Conservation (phyloP, 768 basidiomycete genomes). For the Boletus rubroflammeus region DNA sequence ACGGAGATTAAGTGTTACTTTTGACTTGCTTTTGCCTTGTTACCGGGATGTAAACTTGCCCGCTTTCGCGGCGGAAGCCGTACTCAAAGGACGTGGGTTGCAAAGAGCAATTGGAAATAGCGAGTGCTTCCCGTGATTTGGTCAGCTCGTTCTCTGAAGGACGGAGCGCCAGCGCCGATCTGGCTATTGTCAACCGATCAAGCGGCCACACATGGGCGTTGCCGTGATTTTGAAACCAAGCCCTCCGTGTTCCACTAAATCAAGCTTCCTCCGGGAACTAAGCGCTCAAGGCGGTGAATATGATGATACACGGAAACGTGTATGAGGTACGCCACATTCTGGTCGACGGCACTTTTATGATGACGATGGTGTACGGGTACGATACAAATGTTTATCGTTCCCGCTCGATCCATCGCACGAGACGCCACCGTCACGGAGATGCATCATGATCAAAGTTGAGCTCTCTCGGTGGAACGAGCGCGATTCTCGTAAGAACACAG, state of each 20-base stretch:
- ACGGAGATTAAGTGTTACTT: slow-evolving; percentile 35
- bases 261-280: slow-evolving; percentile 13
- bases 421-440: slow-evolving; percentile 15
- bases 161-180: slow-evolving; percentile 24
- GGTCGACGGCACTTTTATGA: slow-evolving; percentile 3
- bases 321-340: slow-evolving; percentile 13
- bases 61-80: slow-evolving; percentile 20
- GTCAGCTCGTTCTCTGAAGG: slow-evolving; percentile 1
- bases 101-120: slow-evolving; percentile 21
- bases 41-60: slow-evolving; percentile 17
- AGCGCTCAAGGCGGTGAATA: neutral
- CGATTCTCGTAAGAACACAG: slow-evolving; percentile 10
- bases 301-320: slow-evolving; percentile 4
- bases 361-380: neutral
- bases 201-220: slow-evolving; percentile 13
- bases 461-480: neutral
- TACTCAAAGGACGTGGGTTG: slow-evolving; percentile 13
- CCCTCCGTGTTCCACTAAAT: slow-evolving; percentile 1
- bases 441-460: neutral
- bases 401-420: slow-evolving; percentile 15
- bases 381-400: neutral
- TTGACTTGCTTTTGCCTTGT: slow-evolving; percentile 12
- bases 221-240: slow-evolving; percentile 12
- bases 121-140: slow-evolving; percentile 15
- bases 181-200: slow-evolving; percentile 15